Evolutionary conservation across 2,329 filamentous ascomycete species (phyloP).

Genomic region (Aotearoamyces nothofagi): DNA sequence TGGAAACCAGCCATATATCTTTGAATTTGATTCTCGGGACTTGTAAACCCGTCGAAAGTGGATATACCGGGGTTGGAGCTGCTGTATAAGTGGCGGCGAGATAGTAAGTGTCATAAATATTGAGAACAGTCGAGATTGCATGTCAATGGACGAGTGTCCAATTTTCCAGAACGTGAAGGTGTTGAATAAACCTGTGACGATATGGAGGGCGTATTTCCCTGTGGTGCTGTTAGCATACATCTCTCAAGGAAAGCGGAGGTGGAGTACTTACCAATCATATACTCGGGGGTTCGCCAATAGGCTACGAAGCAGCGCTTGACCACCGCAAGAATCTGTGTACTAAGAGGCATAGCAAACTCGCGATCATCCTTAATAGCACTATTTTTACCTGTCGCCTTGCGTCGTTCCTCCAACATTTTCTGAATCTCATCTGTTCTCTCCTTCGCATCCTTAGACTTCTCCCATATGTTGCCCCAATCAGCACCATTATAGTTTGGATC

Average conservation of each 20-base stretch:
- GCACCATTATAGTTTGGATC: slow-evolving; percentile 33
- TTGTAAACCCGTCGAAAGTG: slow-evolving; percentile 59
- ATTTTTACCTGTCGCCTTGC: no score
- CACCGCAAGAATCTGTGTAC: slow-evolving; percentile 47
- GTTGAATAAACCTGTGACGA: slow-evolving; percentile 50
- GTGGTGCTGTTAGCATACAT: no score
- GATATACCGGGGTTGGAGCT: slow-evolving; percentile 63
- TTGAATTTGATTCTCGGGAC: slow-evolving; percentile 54
- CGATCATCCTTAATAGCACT: slow-evolving; percentile 21
- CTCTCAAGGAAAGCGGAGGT: no score
- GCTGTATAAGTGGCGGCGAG: slow-evolving; percentile 53
- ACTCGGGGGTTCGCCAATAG: slow-evolving; percentile 48
- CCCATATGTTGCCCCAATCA: slow-evolving; percentile 69
- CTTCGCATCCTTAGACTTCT: slow-evolving; percentile 43
- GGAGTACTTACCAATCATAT: slow-evolving; percentile 44
- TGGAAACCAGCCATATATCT: slow-evolving; percentile 65
- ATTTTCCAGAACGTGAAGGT: slow-evolving; percentile 53
- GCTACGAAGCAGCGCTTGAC: slow-evolving; percentile 48
- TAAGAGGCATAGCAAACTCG: slow-evolving; percentile 54
- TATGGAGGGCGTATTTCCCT: slow-evolving; percentile 29
- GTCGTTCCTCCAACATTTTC: slow-evolving; percentile 7
- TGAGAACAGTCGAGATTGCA: slow-evolving; percentile 57
- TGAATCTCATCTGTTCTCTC: slow-evolving; percentile 49
- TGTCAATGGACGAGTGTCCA: slow-evolving; percentile 37
- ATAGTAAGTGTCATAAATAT: slow-evolving; percentile 64